Percentiles rank a stretch among this genome's conserved stretches.
Evolutionary conservation across 805 yeast species (phyloP).

Genomic region (Yarrowia sp.): DNA sequence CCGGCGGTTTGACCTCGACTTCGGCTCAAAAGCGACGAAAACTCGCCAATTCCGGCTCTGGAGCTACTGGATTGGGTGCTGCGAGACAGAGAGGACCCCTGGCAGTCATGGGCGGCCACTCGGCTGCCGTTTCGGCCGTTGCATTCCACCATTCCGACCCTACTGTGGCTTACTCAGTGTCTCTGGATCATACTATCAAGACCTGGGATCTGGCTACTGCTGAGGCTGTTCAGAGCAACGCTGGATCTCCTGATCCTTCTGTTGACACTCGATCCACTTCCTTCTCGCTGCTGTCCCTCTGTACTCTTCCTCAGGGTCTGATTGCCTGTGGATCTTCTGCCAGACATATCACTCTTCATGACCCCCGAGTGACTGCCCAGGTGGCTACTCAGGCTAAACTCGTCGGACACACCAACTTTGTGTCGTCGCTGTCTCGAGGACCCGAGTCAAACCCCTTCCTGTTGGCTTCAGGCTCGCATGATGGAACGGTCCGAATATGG

Average conservation of each 20-base stretch:
- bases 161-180: slow-evolving; percentile 87
- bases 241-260: slow-evolving; percentile 23
- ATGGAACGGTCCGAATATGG: slow-evolving; percentile 94
- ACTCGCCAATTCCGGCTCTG: slow-evolving; percentile 47
- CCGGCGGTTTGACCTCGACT: slow-evolving; percentile 48
- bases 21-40: slow-evolving; percentile 87
- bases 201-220: slow-evolving; percentile 95
- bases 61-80: slow-evolving; percentile 59
- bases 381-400: slow-evolving; percentile 66
- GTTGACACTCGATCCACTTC: slow-evolving; percentile 80
- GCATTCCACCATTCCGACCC: slow-evolving; percentile 68
- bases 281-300: slow-evolving; percentile 74
- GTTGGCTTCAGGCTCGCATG: slow-evolving; percentile 91
- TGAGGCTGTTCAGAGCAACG: slow-evolving; percentile 51
- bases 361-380: slow-evolving; percentile 64
- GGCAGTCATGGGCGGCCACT: slow-evolving; percentile 73
- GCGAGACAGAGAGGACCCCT: slow-evolving; percentile 81
- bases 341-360: slow-evolving; percentile 92
- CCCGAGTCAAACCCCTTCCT: slow-evolving; percentile 72
- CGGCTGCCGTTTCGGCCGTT: slow-evolving; percentile 83
- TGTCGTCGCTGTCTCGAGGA: slow-evolving; percentile 68
- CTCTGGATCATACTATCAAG: slow-evolving; percentile 91
- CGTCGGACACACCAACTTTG: slow-evolving; percentile 88
- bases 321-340: slow-evolving; percentile 95
- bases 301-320: slow-evolving; percentile 58